Conservation (phyloP, 78 protist species). For the Dictyostelium brefeldianum region DNA sequence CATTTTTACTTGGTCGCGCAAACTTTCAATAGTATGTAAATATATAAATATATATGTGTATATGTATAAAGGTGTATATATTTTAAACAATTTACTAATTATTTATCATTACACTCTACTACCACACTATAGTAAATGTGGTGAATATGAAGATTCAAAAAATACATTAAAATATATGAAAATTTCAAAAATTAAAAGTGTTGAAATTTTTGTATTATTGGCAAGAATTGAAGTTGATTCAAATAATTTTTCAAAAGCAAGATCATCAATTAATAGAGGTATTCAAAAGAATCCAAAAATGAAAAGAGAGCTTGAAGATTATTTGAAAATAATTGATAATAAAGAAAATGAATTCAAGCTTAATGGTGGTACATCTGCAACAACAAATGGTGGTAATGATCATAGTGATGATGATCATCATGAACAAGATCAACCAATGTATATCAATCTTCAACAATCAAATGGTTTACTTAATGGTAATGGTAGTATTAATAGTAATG, state of each 20-base stretch:
- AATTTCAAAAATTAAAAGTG: constrained; percentile 1
- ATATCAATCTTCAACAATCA: constrained; percentile 1
- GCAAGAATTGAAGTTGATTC: constrained; percentile 9
- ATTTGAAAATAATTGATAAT: background rate
- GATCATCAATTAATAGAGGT: background rate
- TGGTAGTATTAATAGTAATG: too few relatives aligned
- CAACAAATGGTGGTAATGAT: background rate
- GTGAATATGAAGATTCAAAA: constrained; percentile 50
- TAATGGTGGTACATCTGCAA: background rate
- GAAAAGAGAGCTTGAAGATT: background rate
- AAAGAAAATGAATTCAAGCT: background rate
- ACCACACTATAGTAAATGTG: background rate
- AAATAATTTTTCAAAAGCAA: constrained; percentile 32
- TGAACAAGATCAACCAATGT: constrained; percentile 33
- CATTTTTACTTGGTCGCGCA: constrained; percentile 3
- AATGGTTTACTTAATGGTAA: too few relatives aligned
- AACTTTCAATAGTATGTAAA: background rate
- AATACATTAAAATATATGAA: constrained; percentile 59
- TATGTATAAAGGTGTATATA: background rate
- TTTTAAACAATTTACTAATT: background rate
- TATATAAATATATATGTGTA: background rate
- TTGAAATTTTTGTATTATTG: background rate
- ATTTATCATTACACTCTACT: too few relatives aligned
- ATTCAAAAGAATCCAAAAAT: constrained; percentile 26
- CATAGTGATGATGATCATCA: background rate